phyloP scores from a whole-genome alignment of 352 stramenopile species.

The Hyaloperonospora arabidopsidis region DNA sequence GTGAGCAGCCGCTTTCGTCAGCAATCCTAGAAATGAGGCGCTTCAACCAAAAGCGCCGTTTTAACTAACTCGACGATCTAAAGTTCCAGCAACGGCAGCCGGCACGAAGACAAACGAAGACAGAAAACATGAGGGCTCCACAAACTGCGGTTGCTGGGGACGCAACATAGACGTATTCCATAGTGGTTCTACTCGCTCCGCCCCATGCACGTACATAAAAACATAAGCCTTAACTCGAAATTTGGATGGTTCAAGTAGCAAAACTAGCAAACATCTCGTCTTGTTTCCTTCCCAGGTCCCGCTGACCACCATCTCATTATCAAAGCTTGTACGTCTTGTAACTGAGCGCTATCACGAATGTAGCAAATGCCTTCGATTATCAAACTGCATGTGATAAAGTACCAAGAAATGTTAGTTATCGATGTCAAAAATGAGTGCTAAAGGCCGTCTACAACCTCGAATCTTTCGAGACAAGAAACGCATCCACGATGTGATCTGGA shows the following conservation, averaged over 20 bases:
- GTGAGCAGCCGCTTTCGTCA: constrained; percentile 69
- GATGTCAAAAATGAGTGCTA: not conserved
- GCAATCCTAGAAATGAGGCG: constrained; percentile 85
- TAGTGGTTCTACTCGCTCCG: constrained; percentile 22
- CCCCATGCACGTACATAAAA: constrained; percentile 30
- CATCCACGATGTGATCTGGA: constrained; percentile 51
- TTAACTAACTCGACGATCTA: constrained; percentile 46
- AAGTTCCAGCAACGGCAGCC: constrained; percentile 19
- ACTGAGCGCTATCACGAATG: constrained; percentile 45
- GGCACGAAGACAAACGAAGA: constrained; percentile 15
- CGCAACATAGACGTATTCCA: constrained; percentile 43
- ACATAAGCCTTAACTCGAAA: constrained; percentile 28
- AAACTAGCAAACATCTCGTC: constrained; percentile 4
- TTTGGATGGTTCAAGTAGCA: constrained; percentile 1
- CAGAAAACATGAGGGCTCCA: constrained; percentile 18
- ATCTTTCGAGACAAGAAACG: constrained; percentile 45
- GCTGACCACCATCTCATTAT: constrained; percentile 42
- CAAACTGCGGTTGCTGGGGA: constrained; percentile 28
- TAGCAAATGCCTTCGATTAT: constrained; percentile 53
- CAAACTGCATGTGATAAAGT: constrained; percentile 17
- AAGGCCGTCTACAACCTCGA: constrained; percentile 23
- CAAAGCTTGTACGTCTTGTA: constrained; percentile 37
- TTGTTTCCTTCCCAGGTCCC: constrained; percentile 7
- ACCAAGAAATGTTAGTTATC: constrained; percentile 9
- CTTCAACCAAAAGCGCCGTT: constrained; percentile 85